Evolutionary conservation across 306 rosid genomes (phyloP), one percentile per base, ranked within the genome.

Genomic region (Erythrophleum fordii): DNA sequence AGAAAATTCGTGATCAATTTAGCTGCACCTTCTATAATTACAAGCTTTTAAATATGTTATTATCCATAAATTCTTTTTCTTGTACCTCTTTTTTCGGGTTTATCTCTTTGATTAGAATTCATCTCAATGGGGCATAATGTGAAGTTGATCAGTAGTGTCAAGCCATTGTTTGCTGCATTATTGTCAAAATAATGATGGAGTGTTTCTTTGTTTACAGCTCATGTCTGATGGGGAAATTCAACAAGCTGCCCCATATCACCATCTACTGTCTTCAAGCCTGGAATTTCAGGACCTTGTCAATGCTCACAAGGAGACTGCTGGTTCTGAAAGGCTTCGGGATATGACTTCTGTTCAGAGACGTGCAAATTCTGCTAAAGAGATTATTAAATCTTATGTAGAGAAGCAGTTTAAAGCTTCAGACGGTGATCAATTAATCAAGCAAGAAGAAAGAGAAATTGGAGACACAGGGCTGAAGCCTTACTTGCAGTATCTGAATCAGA

Each of bases 281-380:
- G 93, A 90, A 64, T 95, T 95, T 86, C 91, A 89, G 83, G 88
- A 90, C 46, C 97, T 95, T 74, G 99, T 95, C 78, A 88, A 91
- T 74, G 99, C 99, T 49, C 99, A 95, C 86, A 95, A 93, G 82
- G 97, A 95, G 80, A 95, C 97, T 28, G 97, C 97, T 34, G 97
- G 99, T 74, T 79, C 94, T n/a, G 87, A 88, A 70, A 78, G 92
- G 89, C 89, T 72, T 61, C 78, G 72, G 17, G 88, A 86, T 70
- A 84, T 83, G 48, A 75, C 87, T 81, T 65, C 84, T 64, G 52
- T 83, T 25, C 74, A 76, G 44, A 86, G 29, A 28, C 55, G 26
- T 26, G 59, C 45, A 67, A 83, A 77, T 53, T 60, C 87, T 12
- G 37, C 75, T 7, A 79, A 51, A 74, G 97, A 90, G 81, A 90